Evolutionary conservation across 345 rosid genomes (phyloP), one percentile per base, ranked within the genome.

Genomic region (Dipteronia sinensis): DNA sequence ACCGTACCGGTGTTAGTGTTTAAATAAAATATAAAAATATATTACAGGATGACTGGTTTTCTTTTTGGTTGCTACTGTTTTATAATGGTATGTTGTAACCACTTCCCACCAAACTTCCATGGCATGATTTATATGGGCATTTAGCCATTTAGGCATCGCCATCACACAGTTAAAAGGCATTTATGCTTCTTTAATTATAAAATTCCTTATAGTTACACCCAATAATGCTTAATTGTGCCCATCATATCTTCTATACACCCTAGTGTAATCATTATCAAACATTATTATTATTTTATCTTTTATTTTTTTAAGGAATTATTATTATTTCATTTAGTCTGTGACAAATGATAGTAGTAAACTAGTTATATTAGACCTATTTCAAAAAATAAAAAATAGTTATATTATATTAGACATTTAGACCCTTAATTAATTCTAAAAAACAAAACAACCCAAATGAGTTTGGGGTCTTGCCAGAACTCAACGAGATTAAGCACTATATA

Each of bases 41-140:
- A 34, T 34, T 34, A 3, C 38, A 34, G 4, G 4, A 34, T 49
- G 55, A 49, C 17, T 49, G 6, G 3, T 4, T 53, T 53, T 53
- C 7, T 16, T 53, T 15, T 53, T 53, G 58, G 58, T 53, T 53
- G 4, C 1, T 59, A 59, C 7, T 63, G 53, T 40, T n/a, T 67
- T 67, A 64, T 64, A 44, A 13, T 25, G 13, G n/a, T 17, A 61
- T 27, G 68, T 65, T 19, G 70, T n/a, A 74, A 65, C 77, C 61
- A 74, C 77, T 74, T 46, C 49, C 6, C 77, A 65, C 77, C 77
- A 65, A 74, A 49, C 70, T 19, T 11, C 12, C 12, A 59, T 29
- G 19, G 13, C 16, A 29, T 46, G 63, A 47, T 74, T 63, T 74
- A n/a, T 58, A 2, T 6, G 63, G 11, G 20, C 63, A 58, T 17